Base-by-base conservation (phyloP, 768 basidiomycete species). In the Hebeloma cylindrosporum region DNA sequence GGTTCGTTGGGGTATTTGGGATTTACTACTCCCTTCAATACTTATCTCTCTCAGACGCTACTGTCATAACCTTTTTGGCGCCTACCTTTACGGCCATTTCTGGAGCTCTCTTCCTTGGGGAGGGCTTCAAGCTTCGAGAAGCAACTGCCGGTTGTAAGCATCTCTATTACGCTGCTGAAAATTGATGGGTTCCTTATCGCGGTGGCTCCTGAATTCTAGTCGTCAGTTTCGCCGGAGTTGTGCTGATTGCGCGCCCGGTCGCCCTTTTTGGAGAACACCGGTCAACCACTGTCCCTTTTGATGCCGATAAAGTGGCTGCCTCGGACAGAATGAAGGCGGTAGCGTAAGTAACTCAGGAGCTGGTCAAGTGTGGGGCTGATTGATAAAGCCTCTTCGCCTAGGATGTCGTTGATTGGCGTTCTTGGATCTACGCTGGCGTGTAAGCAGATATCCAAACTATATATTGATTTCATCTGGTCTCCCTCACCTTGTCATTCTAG, bases 171-270 rank as follows among this genome's bases (percentile, higher is more conserved):
- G n/a, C 7, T 29, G 13, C 16, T n/a, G n/a, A 13, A 28, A 5
- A 14, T 8, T 25, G 22, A 18, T 11, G 23, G 25, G 2, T 37
- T 11, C 26, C 10, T 9, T 16, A 5, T n/a, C n/a, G n/a, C n/a
- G n/a, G n/a, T 16, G 33, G 20, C 38, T 40, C n/a, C 42, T 37
- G 25, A 7, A 25, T 11, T 13, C 5, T 54, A 78, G 79, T 85
- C 6, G 72, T 76, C 35, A 85, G 88, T 61, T 71, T 94, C 23
- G 31, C 77, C 7, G 93, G 92, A 0, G 89, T 92, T 7, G 61
- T 93, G 10, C 70, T 93, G 6, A 90, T 96, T 38, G 88, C 91
- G 8, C 73, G 88, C 25, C 93, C 93, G 0, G 66, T 74, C 1
- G 80, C 82, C 40, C 53, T 96, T 5, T 94, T 96, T 53, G 85